Evolutionary conservation across 306 rosid species (phyloP).

Genomic region (Crataegus laevigata): DNA sequence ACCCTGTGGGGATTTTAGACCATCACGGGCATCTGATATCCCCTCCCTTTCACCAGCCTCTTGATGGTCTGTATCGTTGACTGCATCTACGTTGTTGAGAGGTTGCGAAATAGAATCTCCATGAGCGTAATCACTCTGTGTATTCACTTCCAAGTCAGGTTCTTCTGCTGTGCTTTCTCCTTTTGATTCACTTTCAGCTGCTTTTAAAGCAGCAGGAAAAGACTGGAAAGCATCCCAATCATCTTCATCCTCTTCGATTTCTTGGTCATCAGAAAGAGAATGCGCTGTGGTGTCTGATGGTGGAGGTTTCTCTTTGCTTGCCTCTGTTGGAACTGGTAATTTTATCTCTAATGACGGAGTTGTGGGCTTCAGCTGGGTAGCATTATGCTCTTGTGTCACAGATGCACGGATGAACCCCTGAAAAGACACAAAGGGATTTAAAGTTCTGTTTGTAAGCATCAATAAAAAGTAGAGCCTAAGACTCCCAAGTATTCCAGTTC

Average conservation of each 20-base stretch:
- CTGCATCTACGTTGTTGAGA: neutral
- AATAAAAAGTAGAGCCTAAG: neutral
- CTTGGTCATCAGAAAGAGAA: slow-evolving; percentile 22
- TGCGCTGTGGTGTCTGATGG: slow-evolving; percentile 14
- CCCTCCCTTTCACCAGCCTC: slow-evolving; percentile 24
- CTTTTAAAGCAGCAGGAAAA: slow-evolving; percentile 56
- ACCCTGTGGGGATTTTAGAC: slow-evolving; percentile 4
- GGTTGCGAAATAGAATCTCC: slow-evolving; percentile 27
- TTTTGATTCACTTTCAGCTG: slow-evolving; percentile 37
- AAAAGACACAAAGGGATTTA: neutral
- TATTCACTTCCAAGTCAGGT: slow-evolving; percentile 18
- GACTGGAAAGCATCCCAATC: slow-evolving; percentile 97
- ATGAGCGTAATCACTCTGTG: slow-evolving; percentile 21
- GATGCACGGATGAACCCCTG: slow-evolving; percentile 91
- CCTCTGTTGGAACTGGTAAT: slow-evolving; percentile 40
- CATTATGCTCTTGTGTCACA: slow-evolving; percentile 54
- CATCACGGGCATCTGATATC: slow-evolving; percentile 2
- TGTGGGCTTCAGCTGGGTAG: slow-evolving; percentile 31
- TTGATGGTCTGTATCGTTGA: slow-evolving; percentile 3
- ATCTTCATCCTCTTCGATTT: slow-evolving; percentile 45
- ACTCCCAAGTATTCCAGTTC: neutral
- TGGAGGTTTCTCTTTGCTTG: slow-evolving; percentile 34
- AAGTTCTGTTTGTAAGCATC: neutral
- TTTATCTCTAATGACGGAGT: slow-evolving; percentile 60
- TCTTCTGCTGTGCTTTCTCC: slow-evolving; percentile 24